phyloP scores from a whole-genome alignment of 2,329 filamentous ascomycete genomes.

The Pyricularia grisea region DNA sequence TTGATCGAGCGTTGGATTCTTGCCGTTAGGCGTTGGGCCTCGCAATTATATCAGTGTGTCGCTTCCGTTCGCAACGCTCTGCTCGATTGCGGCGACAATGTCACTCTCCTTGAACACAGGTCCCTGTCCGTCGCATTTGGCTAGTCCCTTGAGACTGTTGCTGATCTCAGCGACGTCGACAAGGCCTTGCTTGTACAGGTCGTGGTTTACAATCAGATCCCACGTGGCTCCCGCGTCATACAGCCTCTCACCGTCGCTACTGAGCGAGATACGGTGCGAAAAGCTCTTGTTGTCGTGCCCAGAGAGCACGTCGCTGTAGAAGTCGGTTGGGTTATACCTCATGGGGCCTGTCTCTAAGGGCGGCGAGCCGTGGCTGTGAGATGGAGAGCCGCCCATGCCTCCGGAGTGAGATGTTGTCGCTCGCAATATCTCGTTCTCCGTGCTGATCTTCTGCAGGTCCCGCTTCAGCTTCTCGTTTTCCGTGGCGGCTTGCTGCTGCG shows the following conservation, averaged over 20 bases:
- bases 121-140: constrained; percentile 77
- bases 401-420: constrained; percentile 52
- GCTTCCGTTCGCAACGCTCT: constrained; percentile 65
- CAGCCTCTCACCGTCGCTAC: constrained; percentile 57
- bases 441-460: constrained; percentile 73
- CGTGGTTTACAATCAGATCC: constrained; percentile 80
- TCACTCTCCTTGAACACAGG: constrained; percentile 77
- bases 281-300: constrained; percentile 53
- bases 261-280: constrained; percentile 59
- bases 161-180: constrained; percentile 78
- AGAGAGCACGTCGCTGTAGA: constrained; percentile 54
- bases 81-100: constrained; percentile 65
- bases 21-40: neutral
- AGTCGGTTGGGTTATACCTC: constrained; percentile 63
- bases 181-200: constrained; percentile 64
- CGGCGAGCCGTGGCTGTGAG: constrained; percentile 28
- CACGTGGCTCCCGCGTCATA: constrained; percentile 73
- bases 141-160: constrained; percentile 63
- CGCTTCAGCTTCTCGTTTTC: constrained; percentile 85
- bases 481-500: constrained; percentile 59
- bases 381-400: constrained; percentile 25
- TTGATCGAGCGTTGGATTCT: neutral
- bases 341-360: constrained; percentile 56
- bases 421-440: constrained; percentile 87
- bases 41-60: constrained; percentile 55